These are phyloP conservation scores for Sextonia rubra DNA, from an alignment of 164 flowering plant species.

Conservation along the genomic window DNA sequence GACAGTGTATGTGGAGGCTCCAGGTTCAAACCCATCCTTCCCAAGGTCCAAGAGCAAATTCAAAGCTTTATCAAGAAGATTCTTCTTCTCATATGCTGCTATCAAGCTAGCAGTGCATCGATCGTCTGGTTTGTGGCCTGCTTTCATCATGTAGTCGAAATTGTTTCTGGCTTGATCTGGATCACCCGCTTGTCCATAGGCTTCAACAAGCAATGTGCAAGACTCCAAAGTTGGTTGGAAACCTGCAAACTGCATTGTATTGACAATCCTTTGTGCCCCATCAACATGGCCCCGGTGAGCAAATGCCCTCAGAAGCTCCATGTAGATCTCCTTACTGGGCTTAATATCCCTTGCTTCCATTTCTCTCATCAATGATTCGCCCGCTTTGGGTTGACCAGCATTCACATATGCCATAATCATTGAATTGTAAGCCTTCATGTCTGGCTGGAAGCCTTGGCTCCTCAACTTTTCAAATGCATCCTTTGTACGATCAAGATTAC, in stretches of 20 bases:
- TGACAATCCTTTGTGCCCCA: constrained; percentile 52
- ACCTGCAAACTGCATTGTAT: constrained; percentile 62
- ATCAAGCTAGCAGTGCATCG: constrained; percentile 66
- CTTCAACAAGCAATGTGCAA: constrained; percentile 64
- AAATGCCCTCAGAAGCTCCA: constrained; percentile 68
- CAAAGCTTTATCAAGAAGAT: constrained; percentile 68
- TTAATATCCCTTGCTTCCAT: constrained; percentile 64
- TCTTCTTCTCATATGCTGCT: constrained; percentile 66
- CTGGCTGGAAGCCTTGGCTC: constrained; percentile 64
- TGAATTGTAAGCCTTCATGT: constrained; percentile 48
- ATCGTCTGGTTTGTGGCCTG: constrained; percentile 76
- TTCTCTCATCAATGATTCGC: constrained; percentile 59
- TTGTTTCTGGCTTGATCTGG: constrained; percentile 54
- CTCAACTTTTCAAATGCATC: constrained; percentile 62
- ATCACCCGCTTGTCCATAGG: constrained; percentile 52
- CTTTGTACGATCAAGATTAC: constrained; percentile 60
- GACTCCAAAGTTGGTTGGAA: constrained; percentile 48
- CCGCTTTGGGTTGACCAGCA: constrained; percentile 52
- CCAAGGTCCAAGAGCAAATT: constrained; percentile 62
- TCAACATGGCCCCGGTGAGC: constrained; percentile 43
- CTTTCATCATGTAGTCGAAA: constrained; percentile 55
- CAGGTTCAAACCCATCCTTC: constrained; percentile 75
- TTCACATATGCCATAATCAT: constrained; percentile 81
- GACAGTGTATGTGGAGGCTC: constrained; percentile 64
- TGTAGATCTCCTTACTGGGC: constrained; percentile 58